These are phyloP conservation scores for Talaromyces stipitatus DNA, from an alignment of 495 filamentous ascomycete species.

Conservation along the genomic window DNA sequence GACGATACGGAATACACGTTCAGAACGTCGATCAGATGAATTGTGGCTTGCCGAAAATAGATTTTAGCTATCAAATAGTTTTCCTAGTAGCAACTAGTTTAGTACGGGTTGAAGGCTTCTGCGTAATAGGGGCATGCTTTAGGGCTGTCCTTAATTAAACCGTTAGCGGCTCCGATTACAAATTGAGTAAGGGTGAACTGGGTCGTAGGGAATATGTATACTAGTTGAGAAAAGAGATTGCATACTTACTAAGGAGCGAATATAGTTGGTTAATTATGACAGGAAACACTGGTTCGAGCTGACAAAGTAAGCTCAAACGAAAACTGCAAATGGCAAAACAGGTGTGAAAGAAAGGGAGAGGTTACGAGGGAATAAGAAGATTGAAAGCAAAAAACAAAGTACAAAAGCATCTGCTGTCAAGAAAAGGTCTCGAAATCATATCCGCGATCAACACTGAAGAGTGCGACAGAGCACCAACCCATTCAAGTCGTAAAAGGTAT, in stretches of 20 bases:
- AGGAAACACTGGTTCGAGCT: background rate
- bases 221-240: background rate
- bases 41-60: slow-evolving; percentile 1
- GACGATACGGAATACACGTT: too few relatives aligned
- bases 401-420: background rate
- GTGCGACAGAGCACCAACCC: background rate
- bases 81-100: too few relatives aligned
- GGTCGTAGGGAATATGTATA: background rate
- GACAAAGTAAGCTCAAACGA: background rate
- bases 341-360: background rate
- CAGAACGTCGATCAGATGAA: background rate
- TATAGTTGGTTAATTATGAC: background rate
- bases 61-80: background rate
- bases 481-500: background rate
- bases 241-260: background rate
- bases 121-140: background rate
- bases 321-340: background rate
- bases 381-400: background rate
- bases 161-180: too few relatives aligned
- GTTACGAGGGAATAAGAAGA: background rate
- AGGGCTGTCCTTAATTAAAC: too few relatives aligned
- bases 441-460: background rate
- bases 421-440: background rate
- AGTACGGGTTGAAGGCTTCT: too few relatives aligned
- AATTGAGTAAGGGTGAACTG: too few relatives aligned